A percentile compares a stretch with the other conserved stretches of the same genome.
Evolutionary conservation across 1,284 basidiomycete species (phyloP).

Genomic region (Tilletia walkeri): DNA sequence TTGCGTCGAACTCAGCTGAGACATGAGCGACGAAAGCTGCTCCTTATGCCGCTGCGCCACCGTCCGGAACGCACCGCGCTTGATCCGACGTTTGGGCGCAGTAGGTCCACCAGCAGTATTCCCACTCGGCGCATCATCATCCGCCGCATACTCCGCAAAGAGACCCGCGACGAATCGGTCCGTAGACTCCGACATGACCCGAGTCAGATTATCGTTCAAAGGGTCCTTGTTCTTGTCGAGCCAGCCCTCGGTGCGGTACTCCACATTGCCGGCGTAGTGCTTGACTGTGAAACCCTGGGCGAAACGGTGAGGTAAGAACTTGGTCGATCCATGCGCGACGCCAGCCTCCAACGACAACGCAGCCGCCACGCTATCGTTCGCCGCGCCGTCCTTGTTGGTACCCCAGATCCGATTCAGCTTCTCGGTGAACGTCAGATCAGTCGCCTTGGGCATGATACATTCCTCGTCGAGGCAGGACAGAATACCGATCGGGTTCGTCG

Average conservation of each 20-base stretch:
- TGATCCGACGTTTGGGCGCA: slow-evolving; percentile 68
- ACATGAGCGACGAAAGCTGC: slow-evolving; percentile 87
- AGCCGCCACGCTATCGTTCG: slow-evolving; percentile 34
- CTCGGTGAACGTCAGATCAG: slow-evolving; percentile 89
- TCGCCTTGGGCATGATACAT: slow-evolving; percentile 98
- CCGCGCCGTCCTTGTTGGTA: slow-evolving; percentile 44
- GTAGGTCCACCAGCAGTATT: slow-evolving; percentile 31
- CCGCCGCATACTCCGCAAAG: slow-evolving; percentile 75
- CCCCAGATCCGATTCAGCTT: slow-evolving; percentile 65
- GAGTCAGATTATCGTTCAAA: slow-evolving; percentile 90
- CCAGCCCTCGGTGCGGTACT: slow-evolving; percentile 95
- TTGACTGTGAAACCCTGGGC: slow-evolving; percentile 89
- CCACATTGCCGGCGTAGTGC: slow-evolving; percentile 95
- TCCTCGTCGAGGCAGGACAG: slow-evolving; percentile 94
- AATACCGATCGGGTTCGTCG: slow-evolving; percentile 72
- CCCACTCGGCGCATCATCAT: slow-evolving; percentile 62
- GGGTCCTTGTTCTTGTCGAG: slow-evolving; percentile 99
- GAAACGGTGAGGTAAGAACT: slow-evolving; percentile 84
- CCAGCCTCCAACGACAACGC: slow-evolving; percentile 64
- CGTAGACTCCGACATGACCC: slow-evolving; percentile 78
- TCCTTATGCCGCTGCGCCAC: slow-evolving; percentile 95
- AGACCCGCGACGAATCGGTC: slow-evolving; percentile 78
- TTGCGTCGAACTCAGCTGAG: slow-evolving; percentile 86
- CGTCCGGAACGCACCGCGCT: slow-evolving; percentile 95
- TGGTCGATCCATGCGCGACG: slow-evolving; percentile 60